Base-by-base conservation (phyloP, 306 rosid genomes). In the Vachellia collinsii region DNA sequence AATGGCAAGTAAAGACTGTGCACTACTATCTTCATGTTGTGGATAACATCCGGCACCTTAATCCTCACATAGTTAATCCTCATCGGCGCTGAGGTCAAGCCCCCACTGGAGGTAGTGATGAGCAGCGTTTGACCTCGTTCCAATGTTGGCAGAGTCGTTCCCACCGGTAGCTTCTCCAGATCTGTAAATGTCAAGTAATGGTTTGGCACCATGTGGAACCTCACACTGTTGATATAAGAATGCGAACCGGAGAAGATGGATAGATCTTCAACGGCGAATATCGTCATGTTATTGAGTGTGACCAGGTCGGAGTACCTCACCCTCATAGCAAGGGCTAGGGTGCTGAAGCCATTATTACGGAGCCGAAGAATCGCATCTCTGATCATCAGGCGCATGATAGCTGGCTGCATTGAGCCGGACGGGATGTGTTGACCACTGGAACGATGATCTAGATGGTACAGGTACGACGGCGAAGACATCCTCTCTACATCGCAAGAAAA, bases 181-280 rank as follows among this genome's bases (percentile, higher is more conserved):
- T 91, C 96, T 2, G 87, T 68, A 0, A 86, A 29, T 11, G 92
- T 81, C 80, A 91, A 56, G 82, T 79, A 86, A 36, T 64, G 88
- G 72, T 91, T 85, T 62, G 96, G 96, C 43, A 91, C 90, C 41
- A 91, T 88, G 79, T 91, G 96, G 85, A 88, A 89, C 41, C 90
- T 81, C 13, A 91, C 75, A 71, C 85, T 91, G 80, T 86, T 85
- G 73, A 88, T 85, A 67, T 91, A 91, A n/a, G 88, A 76, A 13
- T 88, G 88, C 8, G 93, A 88, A 76, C 96, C 96, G 53, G 96
- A 68, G 87, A 91, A 91, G 79, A 91, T 89, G 2, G 96, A 86
- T 46, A 86, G 86, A 39, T 91, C 96, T 11, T 87, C 91, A 8
- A 91, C 77, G 36, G 93, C 88, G 80, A 91, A 91, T 41, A 91